A percentile compares a stretch with the other conserved stretches of the same genome.
Evolutionary conservation across 345 rosid species (phyloP).

Genomic region (Hevea brasiliensis): DNA sequence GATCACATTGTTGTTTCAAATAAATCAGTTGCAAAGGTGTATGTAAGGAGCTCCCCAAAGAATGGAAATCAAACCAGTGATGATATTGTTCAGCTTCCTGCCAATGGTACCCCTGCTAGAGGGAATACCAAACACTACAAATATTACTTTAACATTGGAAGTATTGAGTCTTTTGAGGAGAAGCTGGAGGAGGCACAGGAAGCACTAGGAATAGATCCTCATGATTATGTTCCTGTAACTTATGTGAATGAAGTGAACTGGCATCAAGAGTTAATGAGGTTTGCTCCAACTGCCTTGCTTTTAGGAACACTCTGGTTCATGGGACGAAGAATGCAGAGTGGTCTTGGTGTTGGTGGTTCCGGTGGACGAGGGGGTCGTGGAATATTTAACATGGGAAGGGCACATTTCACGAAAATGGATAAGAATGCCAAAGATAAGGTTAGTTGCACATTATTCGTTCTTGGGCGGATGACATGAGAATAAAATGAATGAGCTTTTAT

Average conservation of each 20-base stretch:
- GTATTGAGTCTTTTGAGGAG: conserved; percentile 89
- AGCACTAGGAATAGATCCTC: conserved; percentile 74
- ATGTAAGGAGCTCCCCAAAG: conserved; percentile 52
- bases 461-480: background rate
- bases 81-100: conserved; percentile 44
- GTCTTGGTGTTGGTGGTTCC: conserved; percentile 78
- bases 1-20: conserved; percentile 87
- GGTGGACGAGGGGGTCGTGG: conserved; percentile 86
- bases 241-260: conserved; percentile 72
- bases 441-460: background rate
- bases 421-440: conserved; percentile 80
- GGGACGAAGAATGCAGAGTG: conserved; percentile 83
- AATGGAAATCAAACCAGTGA: conserved; percentile 38
- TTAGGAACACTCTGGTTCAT: conserved; percentile 66
- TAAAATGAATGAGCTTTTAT: background rate
- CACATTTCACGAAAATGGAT: conserved; percentile 78
- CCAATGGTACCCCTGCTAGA: conserved; percentile 34
- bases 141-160: conserved; percentile 81
- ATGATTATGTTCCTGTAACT: conserved; percentile 72
- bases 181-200: conserved; percentile 93
- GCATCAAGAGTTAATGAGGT: conserved; percentile 80
- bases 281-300: conserved; percentile 71
- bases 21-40: conserved; percentile 90
- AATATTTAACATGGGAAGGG: conserved; percentile 92
- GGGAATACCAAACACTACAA: conserved; percentile 59